Base-by-base conservation (phyloP, 768 basidiomycete species). In the Hygrophorus pudorinus region DNA sequence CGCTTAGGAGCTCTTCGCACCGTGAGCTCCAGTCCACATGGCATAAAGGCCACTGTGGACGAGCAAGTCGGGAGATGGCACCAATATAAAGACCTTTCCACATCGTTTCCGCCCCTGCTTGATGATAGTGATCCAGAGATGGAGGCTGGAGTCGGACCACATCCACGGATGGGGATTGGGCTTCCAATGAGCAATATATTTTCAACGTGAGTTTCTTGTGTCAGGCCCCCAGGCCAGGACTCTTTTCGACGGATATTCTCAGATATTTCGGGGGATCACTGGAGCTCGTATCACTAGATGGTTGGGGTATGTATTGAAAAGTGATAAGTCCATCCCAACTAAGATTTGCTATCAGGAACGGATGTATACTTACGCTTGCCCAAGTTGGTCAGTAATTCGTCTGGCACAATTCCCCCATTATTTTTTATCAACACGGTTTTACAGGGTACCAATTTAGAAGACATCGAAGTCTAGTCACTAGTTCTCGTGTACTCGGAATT, bases 161-260 rank as follows among this genome's bases (percentile, higher is more conserved):
- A 81, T 58, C 73, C 74, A 36, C 69, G 74, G 34, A 83, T 90
- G 45, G 88, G 88, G 2, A 80, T 91, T 36, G 88, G 88, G 4
- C 62, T 91, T 14, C 86, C 88, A 0, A 87, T 91, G 86, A 86
- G 88, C 58, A 83, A 87, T 54, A 89, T 91, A 29, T 90, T 79
- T 60, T 79, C 88, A 47, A 88, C 80, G 75, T 86, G 53, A 46
- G 76, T 61, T 14, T 39, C 49, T 39, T 18, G 11, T 13, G 18
- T 34, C 11, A 31, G 9, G 5, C 31, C 28, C n/a, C 20, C 31
- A 13, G 24, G 20, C 27, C 17, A 6, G 34, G 2, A 38, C 21
- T 42, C 38, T 20, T 18, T 32, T 10, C 35, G 27, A 41, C 17
- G 28, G 36, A n/a, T 45, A 41, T 40, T 41, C 46, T 4, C 50